Base-by-base conservation (phyloP, 306 rosid genomes). In the Morella rubra region DNA sequence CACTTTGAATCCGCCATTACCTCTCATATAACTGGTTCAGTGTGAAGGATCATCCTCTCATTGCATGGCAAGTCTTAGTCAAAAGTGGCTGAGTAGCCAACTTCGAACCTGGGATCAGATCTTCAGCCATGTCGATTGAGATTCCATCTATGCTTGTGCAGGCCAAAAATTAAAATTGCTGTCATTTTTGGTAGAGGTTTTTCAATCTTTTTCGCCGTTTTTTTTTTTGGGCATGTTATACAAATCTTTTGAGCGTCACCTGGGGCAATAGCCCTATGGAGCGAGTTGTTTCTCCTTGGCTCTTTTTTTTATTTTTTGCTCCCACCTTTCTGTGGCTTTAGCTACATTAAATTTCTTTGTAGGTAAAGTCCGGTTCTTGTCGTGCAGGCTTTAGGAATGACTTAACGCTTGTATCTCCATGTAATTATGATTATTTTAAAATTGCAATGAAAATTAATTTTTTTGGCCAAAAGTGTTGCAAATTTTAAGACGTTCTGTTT, bases 71-170 rank as follows among this genome's bases (percentile, higher is more conserved):
- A 60, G 20, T 47, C 61, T 80, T 41, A 0, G 24, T 76, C 74
- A 54, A 42, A 18, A 51, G 60, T 58, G 42, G 78, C n/a, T 37
- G 46, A 73, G 58, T 13, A 7, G 15, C 41, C 53, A 47, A 19
- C 68, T 79, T 44, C 60, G 64, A 62, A 44, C 71, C 69, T 45
- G 47, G 50, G 54, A 55, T 32, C 44, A 52, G 78, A 77, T 76
- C 74, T 41, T 41, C 44, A 61, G 56, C 73, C 65, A 76, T 80
- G 72, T 75, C 1, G 73, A 77, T 59, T 60, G 60, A 70, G 78
- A 69, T 79, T 78, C 68, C 42, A 67, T 45, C 37, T 55, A 52
- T 54, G 49, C 51, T 70, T 84, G 72, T 73, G 62, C 55, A 65
- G 72, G 84, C 81, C 74, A 71, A 79, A 58, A 60, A 40, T 4